Evolutionary conservation across 345 rosid genomes (phyloP).

Genomic region (Lagerstroemia speciosa): DNA sequence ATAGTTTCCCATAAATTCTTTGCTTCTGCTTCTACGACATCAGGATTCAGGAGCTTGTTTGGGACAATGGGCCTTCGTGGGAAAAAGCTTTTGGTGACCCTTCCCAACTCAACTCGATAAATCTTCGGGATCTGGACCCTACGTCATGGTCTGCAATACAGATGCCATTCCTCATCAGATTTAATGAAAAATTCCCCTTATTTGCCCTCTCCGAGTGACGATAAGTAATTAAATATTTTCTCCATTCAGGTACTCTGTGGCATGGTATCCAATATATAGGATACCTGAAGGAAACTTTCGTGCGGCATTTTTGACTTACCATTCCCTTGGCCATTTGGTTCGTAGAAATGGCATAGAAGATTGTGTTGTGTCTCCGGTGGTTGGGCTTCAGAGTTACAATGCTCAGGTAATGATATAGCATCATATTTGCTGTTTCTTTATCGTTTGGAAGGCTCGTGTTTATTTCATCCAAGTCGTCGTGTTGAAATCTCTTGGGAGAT

Average conservation of each 20-base stretch:
- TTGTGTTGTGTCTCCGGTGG: conserved; percentile 33
- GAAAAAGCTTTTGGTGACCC: conserved; percentile 39
- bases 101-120: conserved; percentile 21
- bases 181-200: background rate
- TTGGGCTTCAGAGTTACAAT: conserved; percentile 54
- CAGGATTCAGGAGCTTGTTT: conserved; percentile 45
- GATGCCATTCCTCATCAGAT: background rate
- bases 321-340: conserved; percentile 43
- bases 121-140: conserved; percentile 39
- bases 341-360: conserved; percentile 16
- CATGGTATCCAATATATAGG: conserved; percentile 61
- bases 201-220: background rate
- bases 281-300: conserved; percentile 55
- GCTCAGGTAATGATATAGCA: conserved; percentile 36
- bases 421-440: background rate
- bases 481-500: background rate
- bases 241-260: conserved; percentile 46
- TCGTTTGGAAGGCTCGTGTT: background rate
- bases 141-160: conserved; percentile 37
- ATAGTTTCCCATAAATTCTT: background rate
- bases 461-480: no score
- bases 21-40: background rate
- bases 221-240: conserved; percentile 1
- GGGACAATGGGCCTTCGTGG: conserved; percentile 18
- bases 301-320: conserved; percentile 54